phyloP scores from a whole-genome alignment of 1,284 basidiomycete genomes.

The Malassezia vespertilionis region DNA sequence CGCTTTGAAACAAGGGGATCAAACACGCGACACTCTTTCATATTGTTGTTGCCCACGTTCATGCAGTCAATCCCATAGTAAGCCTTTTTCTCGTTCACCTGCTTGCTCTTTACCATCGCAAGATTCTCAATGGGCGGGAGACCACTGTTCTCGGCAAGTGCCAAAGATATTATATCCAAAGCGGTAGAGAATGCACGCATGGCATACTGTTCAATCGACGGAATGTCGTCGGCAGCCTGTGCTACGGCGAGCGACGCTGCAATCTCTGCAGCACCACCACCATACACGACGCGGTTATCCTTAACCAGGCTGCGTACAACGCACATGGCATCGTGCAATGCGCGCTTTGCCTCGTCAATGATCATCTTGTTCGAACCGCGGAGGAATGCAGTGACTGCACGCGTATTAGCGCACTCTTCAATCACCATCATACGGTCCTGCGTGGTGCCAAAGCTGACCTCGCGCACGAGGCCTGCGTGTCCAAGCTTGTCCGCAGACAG shows the following conservation, averaged over 20 bases:
- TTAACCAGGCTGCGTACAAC: conserved; percentile 88
- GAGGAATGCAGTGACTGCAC: conserved; percentile 94
- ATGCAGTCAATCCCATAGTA: conserved; percentile 87
- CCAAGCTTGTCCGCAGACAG: conserved; percentile 82
- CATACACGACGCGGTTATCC: conserved; percentile 94
- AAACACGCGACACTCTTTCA: conserved; percentile 94
- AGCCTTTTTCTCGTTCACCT: conserved; percentile 76
- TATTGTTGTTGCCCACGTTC: conserved; percentile 65
- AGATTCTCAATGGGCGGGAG: conserved; percentile 91
- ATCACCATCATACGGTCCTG: conserved; percentile 98
- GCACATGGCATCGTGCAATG: conserved; percentile 92
- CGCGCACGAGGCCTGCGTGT: conserved; percentile 79
- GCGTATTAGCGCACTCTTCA: conserved; percentile 91
- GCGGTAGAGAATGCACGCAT: conserved; percentile 96
- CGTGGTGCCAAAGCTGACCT: conserved; percentile 90
- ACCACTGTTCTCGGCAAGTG: conserved; percentile 93
- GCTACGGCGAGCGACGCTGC: conserved; percentile 84
- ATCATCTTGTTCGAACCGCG: conserved; percentile 95
- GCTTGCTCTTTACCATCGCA: conserved; percentile 82
- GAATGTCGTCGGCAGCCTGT: conserved; percentile 87
- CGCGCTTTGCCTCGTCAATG: conserved; percentile 95
- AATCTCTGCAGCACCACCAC: conserved; percentile 94
- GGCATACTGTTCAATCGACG: conserved; percentile 95
- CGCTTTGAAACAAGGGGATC: conserved; percentile 94
- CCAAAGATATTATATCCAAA: conserved; percentile 81